Conservation (phyloP, 306 rosid species). For the Sophora flavescens region DNA sequence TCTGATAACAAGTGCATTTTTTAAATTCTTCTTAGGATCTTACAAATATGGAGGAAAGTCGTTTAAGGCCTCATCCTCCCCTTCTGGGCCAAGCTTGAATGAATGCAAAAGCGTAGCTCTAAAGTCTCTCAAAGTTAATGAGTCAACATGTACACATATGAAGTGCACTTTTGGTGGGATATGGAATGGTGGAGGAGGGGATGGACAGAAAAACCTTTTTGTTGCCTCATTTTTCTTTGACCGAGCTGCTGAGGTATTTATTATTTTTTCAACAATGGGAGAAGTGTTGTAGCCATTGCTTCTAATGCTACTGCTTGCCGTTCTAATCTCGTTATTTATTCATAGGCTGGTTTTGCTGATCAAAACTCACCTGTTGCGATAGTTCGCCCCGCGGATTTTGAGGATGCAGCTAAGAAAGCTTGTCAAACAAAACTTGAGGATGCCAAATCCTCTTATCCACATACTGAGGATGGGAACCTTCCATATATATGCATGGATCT, state of each 20-base stretch:
- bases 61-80: conserved; percentile 65
- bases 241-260: conserved; percentile 91
- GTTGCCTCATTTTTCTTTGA: conserved; percentile 99
- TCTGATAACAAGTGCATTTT: conserved; percentile 14
- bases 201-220: conserved; percentile 89
- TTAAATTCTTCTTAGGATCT: conserved; percentile 54
- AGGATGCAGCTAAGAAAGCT: conserved; percentile 91
- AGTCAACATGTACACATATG: conserved; percentile 81
- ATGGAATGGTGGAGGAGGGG: conserved; percentile 99
- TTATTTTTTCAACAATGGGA: conserved; percentile 30
- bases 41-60: conserved; percentile 80
- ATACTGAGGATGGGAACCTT: conserved; percentile 71
- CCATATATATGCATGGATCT: conserved; percentile 99
- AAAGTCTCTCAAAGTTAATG: conserved; percentile 85
- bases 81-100: conserved; percentile 78
- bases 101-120: conserved; percentile 72
- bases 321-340: conserved; percentile 45
- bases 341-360: conserved; percentile 90
- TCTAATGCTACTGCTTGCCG: conserved; percentile 22
- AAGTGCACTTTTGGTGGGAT: conserved; percentile 97
- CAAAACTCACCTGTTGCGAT: conserved; percentile 65
- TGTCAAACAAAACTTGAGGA: conserved; percentile 77
- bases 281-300: conserved; percentile 8
- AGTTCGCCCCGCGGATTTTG: conserved; percentile 74
- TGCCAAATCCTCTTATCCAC: conserved; percentile 67